Conservation (phyloP, 192 early-diverging fungal genomes). For the Entomortierella parvispora region DNA sequence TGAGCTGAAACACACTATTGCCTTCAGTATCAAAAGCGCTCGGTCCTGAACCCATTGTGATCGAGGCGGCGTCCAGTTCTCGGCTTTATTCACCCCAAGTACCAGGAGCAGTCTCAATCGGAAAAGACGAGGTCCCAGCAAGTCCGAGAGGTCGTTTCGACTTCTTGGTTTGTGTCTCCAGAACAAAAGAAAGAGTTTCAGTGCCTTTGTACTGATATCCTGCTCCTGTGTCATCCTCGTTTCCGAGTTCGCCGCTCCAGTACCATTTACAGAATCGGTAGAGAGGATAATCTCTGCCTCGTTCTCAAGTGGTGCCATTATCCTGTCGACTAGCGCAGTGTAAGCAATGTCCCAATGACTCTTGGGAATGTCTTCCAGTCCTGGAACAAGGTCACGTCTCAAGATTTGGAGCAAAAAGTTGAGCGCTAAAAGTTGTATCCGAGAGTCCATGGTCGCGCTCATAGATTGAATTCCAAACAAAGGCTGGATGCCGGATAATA, state of each 20-base stretch:
- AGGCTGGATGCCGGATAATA: conserved; percentile 8
- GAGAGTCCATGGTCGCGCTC: neutral
- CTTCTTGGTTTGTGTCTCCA: conserved; percentile 30
- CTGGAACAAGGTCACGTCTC: neutral
- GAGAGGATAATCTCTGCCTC: neutral
- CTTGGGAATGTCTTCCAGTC: conserved; percentile 10
- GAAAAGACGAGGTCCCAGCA: conserved; percentile 28
- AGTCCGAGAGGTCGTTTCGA: conserved; percentile 8
- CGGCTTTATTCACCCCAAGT: neutral
- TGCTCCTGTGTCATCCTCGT: neutral
- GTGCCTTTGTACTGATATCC: conserved; percentile 9
- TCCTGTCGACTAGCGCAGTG: conserved; percentile 21
- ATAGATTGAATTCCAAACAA: conserved; percentile 11
- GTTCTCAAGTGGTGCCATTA: conserved; percentile 26
- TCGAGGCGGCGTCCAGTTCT: neutral
- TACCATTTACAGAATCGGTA: neutral
- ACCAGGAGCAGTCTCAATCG: conserved; percentile 14
- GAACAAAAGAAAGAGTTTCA: conserved; percentile 24
- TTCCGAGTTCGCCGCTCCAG: neutral
- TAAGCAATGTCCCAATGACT: conserved; percentile 25
- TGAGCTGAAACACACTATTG: conserved; percentile 16
- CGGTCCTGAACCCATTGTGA: conserved; percentile 9
- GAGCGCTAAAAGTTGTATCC: conserved; percentile 8
- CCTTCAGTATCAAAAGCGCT: conserved; percentile 11
- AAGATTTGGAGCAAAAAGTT: conserved; percentile 13